These are phyloP conservation scores for Cladophialophora chaetospira DNA, from an alignment of 2,329 filamentous ascomycete genomes.

Conservation along the genomic window DNA sequence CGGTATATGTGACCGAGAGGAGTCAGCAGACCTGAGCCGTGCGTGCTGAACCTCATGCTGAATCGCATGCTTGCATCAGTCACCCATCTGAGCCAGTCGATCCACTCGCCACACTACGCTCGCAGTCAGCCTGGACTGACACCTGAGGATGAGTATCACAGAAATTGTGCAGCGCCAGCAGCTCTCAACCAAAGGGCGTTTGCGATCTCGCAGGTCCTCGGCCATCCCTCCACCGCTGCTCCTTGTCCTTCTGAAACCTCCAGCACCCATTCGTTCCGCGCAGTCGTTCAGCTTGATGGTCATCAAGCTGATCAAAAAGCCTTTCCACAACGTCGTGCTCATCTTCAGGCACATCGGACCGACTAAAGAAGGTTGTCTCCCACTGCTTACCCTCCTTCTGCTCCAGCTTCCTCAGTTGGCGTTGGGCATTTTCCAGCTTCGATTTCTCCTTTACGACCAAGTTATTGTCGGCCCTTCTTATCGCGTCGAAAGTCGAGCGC, in stretches of 20 bases:
- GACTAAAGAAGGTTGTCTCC: conserved; percentile 78
- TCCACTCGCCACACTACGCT: neutral
- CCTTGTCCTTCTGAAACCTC: conserved; percentile 26
- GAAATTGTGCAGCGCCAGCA: neutral
- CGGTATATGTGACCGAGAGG: conserved; percentile 29
- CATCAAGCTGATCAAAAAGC: conserved; percentile 13
- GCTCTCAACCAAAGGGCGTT: conserved; percentile 23
- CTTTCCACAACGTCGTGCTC: conserved; percentile 8
- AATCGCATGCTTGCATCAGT: too few relatives aligned
- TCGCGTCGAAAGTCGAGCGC: conserved; percentile 79
- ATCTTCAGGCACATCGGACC: neutral
- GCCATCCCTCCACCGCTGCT: conserved; percentile 24
- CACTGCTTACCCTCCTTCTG: conserved; percentile 73
- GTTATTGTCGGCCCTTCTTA: conserved; percentile 81
- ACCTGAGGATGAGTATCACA: neutral
- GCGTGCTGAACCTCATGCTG: neutral
- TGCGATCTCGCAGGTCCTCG: conserved; percentile 14
- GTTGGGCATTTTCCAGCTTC: conserved; percentile 87
- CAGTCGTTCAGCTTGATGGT: conserved; percentile 14
- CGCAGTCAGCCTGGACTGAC: neutral
- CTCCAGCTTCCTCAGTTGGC: conserved; percentile 73
- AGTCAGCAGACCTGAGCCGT: conserved; percentile 13
- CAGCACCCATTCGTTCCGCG: conserved; percentile 25
- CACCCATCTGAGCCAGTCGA: too few relatives aligned
- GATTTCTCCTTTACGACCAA: conserved; percentile 75